Percentiles rank a stretch among this genome's conserved stretches.
Evolutionary conservation across 108 stramenopile genomes (phyloP).

Genomic region (Phaeodactylum tricornutum): DNA sequence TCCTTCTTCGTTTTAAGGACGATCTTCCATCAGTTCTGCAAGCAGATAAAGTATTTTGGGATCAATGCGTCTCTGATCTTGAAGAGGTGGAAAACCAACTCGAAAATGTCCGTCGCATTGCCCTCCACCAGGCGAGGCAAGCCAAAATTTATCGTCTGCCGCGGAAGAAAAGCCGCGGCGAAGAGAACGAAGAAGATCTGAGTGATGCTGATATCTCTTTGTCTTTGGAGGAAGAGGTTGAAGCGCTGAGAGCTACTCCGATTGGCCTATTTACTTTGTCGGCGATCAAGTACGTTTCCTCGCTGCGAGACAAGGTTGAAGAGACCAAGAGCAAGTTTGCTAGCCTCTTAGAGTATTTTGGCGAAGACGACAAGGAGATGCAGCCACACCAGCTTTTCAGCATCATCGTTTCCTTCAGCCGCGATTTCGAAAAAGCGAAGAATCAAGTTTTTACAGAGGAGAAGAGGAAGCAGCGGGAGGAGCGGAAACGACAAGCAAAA

Average conservation of each 20-base stretch:
- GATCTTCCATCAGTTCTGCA: conserved; percentile 69
- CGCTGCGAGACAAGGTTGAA: conserved; percentile 74
- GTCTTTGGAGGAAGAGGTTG: conserved; percentile 72
- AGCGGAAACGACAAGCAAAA: conserved; percentile 20
- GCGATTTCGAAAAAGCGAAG: conserved; percentile 70
- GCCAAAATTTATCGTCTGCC: conserved; percentile 7
- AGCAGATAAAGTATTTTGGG: conserved; percentile 78
- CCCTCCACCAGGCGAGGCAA: conserved; percentile 48
- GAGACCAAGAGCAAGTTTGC: conserved; percentile 53
- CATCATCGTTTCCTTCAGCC: conserved; percentile 60
- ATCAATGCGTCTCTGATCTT: conserved; percentile 65
- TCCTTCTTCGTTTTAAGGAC: conserved; percentile 63
- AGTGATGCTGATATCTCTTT: conserved; percentile 47
- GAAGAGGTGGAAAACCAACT: conserved; percentile 79
- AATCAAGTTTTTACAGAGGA: conserved; percentile 54
- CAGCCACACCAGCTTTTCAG: conserved; percentile 80
- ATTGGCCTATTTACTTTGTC: conserved; percentile 73
- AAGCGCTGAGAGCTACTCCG: conserved; percentile 50
- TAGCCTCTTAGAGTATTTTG: conserved; percentile 66
- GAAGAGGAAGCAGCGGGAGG: conserved; percentile 57
- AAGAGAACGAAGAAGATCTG: conserved; percentile 48
- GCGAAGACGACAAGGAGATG: conserved; percentile 53
- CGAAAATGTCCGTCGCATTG: conserved; percentile 65
- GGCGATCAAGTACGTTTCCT: conserved; percentile 80
- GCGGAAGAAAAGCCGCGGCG: conserved; percentile 24